A percentile compares a stretch with the other conserved stretches of the same genome.
Conservation (phyloP, 805 yeast genomes). For the Myxozyma neotropica region DNA sequence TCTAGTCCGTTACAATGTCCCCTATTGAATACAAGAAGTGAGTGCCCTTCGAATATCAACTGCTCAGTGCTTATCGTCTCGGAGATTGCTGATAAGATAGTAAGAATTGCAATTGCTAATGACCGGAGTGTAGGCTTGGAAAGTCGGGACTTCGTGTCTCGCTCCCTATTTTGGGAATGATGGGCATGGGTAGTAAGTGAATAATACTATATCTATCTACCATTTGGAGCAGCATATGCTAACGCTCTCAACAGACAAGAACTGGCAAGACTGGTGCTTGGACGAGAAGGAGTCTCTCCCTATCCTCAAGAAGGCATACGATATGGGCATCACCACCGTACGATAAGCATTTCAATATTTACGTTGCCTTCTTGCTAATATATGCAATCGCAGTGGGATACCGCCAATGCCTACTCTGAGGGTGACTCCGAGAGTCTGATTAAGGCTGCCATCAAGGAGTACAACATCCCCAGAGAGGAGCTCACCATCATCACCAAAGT, state of each 20-base stretch:
- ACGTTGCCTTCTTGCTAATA: neutral
- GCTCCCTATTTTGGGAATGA: conserved; percentile 21
- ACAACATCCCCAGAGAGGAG: conserved; percentile 54
- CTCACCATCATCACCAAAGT: conserved; percentile 58
- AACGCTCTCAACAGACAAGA: neutral
- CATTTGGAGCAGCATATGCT: neutral
- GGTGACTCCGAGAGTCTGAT: conserved; percentile 49
- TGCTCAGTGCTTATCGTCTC: neutral
- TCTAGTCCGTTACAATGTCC: neutral
- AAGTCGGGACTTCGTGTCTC: conserved; percentile 26
- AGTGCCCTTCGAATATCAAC: neutral
- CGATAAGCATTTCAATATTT: neutral
- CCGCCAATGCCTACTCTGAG: conserved; percentile 50
- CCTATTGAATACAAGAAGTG: conserved; percentile 12
- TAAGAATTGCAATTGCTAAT: no score
- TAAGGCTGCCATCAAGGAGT: conserved; percentile 57
- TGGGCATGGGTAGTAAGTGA: conserved; percentile 18
- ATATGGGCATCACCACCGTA: conserved; percentile 47
- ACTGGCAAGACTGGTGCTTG: conserved; percentile 25
- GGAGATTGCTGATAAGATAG: neutral
- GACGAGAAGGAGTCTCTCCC: conserved; percentile 23
- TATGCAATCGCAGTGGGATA: conserved; percentile 42
- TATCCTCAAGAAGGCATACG: conserved; percentile 29
- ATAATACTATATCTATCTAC: no score
- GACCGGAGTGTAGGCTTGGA: conserved; percentile 10